Evolutionary conservation across 257 asterid species (phyloP).

Genomic region (Solanum virginianum): DNA sequence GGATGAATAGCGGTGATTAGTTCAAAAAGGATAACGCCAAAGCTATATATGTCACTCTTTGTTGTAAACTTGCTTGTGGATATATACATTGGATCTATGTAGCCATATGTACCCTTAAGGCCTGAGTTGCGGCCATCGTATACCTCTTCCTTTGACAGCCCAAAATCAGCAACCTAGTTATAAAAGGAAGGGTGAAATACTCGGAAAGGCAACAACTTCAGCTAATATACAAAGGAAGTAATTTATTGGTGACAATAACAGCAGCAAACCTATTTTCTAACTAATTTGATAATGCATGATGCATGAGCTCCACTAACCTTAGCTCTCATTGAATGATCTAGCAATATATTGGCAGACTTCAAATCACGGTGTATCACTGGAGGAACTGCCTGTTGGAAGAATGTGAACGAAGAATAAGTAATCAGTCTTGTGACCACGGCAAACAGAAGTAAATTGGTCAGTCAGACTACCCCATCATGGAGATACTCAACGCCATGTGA

Average conservation of each 20-base stretch:
- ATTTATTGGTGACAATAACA: not conserved
- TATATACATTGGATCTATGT: constrained; percentile 81
- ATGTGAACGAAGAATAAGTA: constrained; percentile 1
- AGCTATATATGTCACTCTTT: constrained; percentile 87
- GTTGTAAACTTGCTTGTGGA: constrained; percentile 75
- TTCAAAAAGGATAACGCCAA: constrained; percentile 92
- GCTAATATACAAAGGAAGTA: not conserved
- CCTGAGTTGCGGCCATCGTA: constrained; percentile 73
- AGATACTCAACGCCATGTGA: constrained; percentile 96
- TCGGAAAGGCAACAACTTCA: not conserved
- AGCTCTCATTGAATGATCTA: constrained; percentile 75
- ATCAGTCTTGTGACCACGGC: not conserved
- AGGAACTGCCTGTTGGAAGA: constrained; percentile 74
- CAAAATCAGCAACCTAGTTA: constrained; percentile 92
- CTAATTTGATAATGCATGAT: not conserved
- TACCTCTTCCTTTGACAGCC: constrained; percentile 87
- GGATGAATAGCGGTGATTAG: constrained; percentile 98
- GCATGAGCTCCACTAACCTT: constrained; percentile 33
- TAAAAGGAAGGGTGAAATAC: not conserved
- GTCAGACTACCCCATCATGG: constrained; percentile 82
- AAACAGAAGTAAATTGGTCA: not conserved
- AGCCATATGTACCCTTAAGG: constrained; percentile 92
- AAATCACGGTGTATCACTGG: constrained; percentile 87
- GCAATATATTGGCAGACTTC: constrained; percentile 81
- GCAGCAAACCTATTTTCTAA: not conserved